phyloP scores from a whole-genome alignment of 2,329 filamentous ascomycete species.

The Penicillium frequentans region DNA sequence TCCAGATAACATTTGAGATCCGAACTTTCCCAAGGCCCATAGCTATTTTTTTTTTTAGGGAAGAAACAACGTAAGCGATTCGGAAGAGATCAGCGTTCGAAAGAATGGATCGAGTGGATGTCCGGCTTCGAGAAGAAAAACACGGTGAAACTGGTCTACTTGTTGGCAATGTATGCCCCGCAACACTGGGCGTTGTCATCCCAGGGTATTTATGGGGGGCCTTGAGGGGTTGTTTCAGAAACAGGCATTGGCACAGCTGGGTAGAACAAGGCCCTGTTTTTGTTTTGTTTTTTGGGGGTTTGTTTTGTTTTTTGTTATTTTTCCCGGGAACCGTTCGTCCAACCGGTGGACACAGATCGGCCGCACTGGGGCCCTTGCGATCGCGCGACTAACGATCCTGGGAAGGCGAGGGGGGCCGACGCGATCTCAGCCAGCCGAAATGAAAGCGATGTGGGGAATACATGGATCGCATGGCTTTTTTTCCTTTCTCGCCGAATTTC shows the following conservation, averaged over 20 bases:
- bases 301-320: background rate
- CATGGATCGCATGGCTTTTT: conserved; percentile 19
- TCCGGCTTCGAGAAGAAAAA: conserved; percentile 11
- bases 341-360: conserved; percentile 25
- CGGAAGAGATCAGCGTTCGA: conserved; percentile 1
- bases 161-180: background rate
- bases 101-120: conserved; percentile 15
- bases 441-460: conserved; percentile 23
- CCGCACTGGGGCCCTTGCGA: conserved; percentile 18
- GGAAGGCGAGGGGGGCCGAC: conserved; percentile 16
- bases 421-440: conserved; percentile 24
- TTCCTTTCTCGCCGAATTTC: background rate
- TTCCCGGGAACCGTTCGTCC: conserved; percentile 1
- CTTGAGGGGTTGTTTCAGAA: conserved; percentile 1
- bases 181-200: background rate
- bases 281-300: conserved; percentile 2
- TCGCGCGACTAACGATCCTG: conserved; percentile 20
- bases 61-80: background rate
- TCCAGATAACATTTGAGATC: background rate
- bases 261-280: background rate
- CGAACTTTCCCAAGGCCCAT: background rate
- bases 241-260: background rate
- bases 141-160: background rate
- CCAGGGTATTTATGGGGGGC: background rate
- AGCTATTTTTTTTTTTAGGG: background rate